Conservation (phyloP, 495 filamentous ascomycete species). For the Neurospora terricola region DNA sequence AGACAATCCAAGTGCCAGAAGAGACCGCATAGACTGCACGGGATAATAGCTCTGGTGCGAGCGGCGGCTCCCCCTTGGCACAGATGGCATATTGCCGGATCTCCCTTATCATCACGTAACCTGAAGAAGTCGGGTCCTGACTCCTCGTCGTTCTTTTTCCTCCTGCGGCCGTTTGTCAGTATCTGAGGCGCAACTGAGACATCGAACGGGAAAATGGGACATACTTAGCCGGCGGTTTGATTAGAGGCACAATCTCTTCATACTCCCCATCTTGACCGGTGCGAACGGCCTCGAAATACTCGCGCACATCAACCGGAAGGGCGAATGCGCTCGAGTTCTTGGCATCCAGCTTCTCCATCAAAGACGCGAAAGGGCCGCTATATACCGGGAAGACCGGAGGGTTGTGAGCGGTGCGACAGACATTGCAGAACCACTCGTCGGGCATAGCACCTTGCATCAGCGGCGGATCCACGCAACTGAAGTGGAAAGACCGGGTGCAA, state of each 20-base stretch:
- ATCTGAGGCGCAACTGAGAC: conserved; percentile 6
- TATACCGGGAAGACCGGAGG: conserved; percentile 28
- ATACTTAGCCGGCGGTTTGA: conserved; percentile 29
- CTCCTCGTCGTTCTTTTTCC: conserved; percentile 52
- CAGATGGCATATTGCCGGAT: conserved; percentile 56
- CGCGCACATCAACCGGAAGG: conserved; percentile 56
- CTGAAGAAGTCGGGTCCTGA: conserved; percentile 52
- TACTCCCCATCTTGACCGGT: conserved; percentile 72
- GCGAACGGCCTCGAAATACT: conserved; percentile 63
- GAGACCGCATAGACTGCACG: conserved; percentile 71
- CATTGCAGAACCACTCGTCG: conserved; percentile 76
- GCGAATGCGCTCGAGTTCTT: conserved; percentile 63
- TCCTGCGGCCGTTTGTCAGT: conserved; percentile 27
- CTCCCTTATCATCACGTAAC: conserved; percentile 55
- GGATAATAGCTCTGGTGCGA: conserved; percentile 54
- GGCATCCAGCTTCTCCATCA: conserved; percentile 50
- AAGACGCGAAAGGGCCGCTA: conserved; percentile 42
- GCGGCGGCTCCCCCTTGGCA: conserved; percentile 51
- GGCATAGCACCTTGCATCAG: conserved; percentile 54
- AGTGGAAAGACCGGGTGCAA: conserved; percentile 80
- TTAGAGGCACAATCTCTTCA: conserved; percentile 41
- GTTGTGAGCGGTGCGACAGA: conserved; percentile 42
- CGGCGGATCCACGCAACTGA: conserved; percentile 73
- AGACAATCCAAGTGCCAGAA: conserved; percentile 90
- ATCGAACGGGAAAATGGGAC: neutral